A percentile compares a stretch with the other conserved stretches of the same genome.
These are phyloP conservation scores for Triticum turgidum DNA, from an alignment of 176 grass and related monocot species.

Conservation along the genomic window DNA sequence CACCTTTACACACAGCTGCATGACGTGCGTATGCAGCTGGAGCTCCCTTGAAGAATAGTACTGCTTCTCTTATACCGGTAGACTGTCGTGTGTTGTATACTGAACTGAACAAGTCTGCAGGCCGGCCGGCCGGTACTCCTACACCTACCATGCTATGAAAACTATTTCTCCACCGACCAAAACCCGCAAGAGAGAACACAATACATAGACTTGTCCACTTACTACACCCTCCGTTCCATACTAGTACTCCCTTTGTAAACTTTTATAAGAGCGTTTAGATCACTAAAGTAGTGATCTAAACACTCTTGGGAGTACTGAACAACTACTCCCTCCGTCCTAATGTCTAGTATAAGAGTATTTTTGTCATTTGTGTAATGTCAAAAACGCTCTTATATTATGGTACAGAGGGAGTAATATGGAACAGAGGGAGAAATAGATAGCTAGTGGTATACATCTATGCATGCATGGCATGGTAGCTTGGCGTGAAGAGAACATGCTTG, in stretches of 20 bases:
- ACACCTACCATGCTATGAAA: background rate
- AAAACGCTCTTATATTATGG: no score
- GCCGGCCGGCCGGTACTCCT: background rate
- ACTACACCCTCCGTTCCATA: no score
- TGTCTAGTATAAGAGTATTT: no score
- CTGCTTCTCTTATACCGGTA: background rate
- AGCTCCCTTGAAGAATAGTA: slow-evolving; percentile 29
- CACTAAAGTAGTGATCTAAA: no score
- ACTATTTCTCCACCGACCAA: slow-evolving; percentile 41
- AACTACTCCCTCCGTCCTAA: no score
- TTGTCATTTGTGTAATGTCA: no score
- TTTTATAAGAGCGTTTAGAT: no score
- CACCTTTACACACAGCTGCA: background rate
- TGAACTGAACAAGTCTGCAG: background rate
- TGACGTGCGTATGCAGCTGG: background rate
- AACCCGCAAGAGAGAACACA: background rate
- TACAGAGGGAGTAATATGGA: no score
- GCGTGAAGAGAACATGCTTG: no score
- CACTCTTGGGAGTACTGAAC: no score
- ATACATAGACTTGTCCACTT: background rate
- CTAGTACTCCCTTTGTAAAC: no score
- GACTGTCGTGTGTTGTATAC: background rate
- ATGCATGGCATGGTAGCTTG: background rate
- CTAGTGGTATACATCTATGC: no score
- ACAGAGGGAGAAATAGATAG: background rate